phyloP scores from a whole-genome alignment of 2,329 filamentous ascomycete genomes.

The Scolecobasidium constrictum region DNA sequence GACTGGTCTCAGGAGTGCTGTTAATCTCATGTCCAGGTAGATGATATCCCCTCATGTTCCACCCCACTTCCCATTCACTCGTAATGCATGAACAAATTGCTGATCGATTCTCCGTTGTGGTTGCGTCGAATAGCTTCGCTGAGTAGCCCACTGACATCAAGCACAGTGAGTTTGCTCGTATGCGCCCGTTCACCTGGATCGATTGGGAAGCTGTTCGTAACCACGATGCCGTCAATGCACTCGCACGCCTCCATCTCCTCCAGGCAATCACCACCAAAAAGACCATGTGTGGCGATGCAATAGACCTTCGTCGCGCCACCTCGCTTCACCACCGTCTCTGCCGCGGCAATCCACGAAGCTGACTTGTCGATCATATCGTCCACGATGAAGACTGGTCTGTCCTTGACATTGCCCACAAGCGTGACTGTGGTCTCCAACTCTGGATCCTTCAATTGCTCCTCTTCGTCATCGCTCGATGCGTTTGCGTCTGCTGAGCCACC shows the following conservation, averaged over 20 bases:
- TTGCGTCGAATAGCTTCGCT: slow-evolving; percentile 91
- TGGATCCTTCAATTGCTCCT: slow-evolving; percentile 72
- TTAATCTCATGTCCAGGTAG: too few species aligned
- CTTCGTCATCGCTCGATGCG: slow-evolving; percentile 83
- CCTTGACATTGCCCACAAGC: slow-evolving; percentile 86
- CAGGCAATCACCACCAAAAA: slow-evolving; percentile 84
- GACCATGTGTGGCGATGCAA: slow-evolving; percentile 91
- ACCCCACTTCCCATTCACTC: too few species aligned
- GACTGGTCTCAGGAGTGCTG: too few species aligned
- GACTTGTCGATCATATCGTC: slow-evolving; percentile 99
- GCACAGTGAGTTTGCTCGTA: slow-evolving; percentile 73
- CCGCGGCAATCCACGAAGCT: slow-evolving; percentile 92
- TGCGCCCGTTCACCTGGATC: slow-evolving; percentile 58
- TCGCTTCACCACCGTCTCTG: slow-evolving; percentile 90
- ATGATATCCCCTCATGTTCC: too few species aligned
- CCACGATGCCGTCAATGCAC: slow-evolving; percentile 86
- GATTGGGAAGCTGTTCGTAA: slow-evolving; percentile 96
- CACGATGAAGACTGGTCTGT: slow-evolving; percentile 82
- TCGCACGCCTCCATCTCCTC: slow-evolving; percentile 85
- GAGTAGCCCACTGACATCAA: slow-evolving; percentile 80
- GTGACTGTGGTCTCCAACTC: slow-evolving; percentile 91
- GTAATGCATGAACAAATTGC: slow-evolving; percentile 35
- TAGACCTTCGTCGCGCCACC: slow-evolving; percentile 89
- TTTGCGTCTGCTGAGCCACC: slow-evolving; percentile 77
- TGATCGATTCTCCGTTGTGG: slow-evolving; percentile 84